A percentile compares a stretch with the other conserved stretches of the same genome.
phyloP scores from a whole-genome alignment of 2,329 filamentous ascomycete species.

The Aspergillus sp. region DNA sequence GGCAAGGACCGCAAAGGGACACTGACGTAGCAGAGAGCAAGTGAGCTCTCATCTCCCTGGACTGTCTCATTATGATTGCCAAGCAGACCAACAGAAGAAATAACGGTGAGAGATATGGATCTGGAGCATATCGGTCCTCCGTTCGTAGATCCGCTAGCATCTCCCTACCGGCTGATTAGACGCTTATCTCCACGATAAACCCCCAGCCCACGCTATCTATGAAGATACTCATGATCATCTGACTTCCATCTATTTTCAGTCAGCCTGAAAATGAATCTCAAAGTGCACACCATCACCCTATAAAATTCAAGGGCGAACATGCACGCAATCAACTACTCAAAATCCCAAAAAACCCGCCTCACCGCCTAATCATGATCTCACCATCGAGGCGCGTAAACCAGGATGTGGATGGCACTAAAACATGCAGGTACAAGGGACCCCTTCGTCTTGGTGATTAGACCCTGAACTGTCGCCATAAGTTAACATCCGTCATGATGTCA shows the following conservation, averaged over 20 bases:
- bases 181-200: neutral
- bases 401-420: constrained; percentile 1
- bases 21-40: too few relatives aligned
- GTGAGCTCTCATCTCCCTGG: too few relatives aligned
- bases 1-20: too few relatives aligned
- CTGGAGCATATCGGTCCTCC: neutral
- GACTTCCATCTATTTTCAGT: neutral
- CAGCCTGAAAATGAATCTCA: neutral
- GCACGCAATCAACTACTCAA: neutral
- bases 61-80: too few relatives aligned
- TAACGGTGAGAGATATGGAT: neutral
- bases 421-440: neutral
- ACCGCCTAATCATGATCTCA: neutral
- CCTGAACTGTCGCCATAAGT: neutral
- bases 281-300: neutral
- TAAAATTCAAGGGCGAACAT: neutral
- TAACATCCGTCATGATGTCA: too few relatives aligned
- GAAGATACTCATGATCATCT: neutral
- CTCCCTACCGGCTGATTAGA: neutral
- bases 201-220: neutral
- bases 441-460: neutral
- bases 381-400: neutral
- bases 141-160: neutral
- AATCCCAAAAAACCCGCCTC: neutral
- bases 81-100: neutral